Conservation (phyloP, 2,329 filamentous ascomycete species). For the Fusarium incarnatum region DNA sequence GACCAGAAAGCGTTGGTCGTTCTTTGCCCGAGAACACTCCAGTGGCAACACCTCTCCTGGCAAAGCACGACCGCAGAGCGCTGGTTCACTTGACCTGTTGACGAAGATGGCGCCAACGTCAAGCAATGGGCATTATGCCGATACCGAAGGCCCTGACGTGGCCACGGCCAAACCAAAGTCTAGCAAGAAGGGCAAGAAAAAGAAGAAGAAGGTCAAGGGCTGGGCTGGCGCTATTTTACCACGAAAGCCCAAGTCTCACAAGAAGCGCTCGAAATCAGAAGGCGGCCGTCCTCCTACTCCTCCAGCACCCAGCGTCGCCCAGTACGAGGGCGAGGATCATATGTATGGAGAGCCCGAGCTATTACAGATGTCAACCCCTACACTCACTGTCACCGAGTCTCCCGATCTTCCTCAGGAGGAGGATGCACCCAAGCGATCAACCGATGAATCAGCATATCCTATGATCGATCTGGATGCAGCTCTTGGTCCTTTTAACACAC, state of each 20-base stretch:
- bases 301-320: slow-evolving; percentile 51
- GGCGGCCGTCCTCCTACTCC: slow-evolving; percentile 61
- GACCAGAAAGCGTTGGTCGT: slow-evolving; percentile 70
- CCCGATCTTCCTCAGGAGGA: slow-evolving; percentile 47
- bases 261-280: slow-evolving; percentile 56
- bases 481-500: slow-evolving; percentile 90
- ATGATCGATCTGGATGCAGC: slow-evolving; percentile 96
- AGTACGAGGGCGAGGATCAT: slow-evolving; percentile 49
- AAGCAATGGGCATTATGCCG: slow-evolving; percentile 52
- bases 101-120: slow-evolving; percentile 50
- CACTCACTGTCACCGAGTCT: slow-evolving; percentile 57
- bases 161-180: slow-evolving; percentile 45
- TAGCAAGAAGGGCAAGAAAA: slow-evolving; percentile 52
- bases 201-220: slow-evolving; percentile 78
- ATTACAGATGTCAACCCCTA: slow-evolving; percentile 50
- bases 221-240: slow-evolving; percentile 77
- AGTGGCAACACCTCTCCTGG: slow-evolving; percentile 59
- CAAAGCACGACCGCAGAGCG: slow-evolving; percentile 60
- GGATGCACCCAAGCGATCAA: slow-evolving; percentile 53
- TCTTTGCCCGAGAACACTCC: slow-evolving; percentile 70
- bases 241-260: slow-evolving; percentile 66
- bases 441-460: slow-evolving; percentile 76
- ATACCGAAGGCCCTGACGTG: slow-evolving; percentile 37
- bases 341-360: slow-evolving; percentile 45
- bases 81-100: slow-evolving; percentile 58